Evolutionary conservation across 2,329 filamentous ascomycete genomes (phyloP).

Genomic region (Coniochaeta sp.): DNA sequence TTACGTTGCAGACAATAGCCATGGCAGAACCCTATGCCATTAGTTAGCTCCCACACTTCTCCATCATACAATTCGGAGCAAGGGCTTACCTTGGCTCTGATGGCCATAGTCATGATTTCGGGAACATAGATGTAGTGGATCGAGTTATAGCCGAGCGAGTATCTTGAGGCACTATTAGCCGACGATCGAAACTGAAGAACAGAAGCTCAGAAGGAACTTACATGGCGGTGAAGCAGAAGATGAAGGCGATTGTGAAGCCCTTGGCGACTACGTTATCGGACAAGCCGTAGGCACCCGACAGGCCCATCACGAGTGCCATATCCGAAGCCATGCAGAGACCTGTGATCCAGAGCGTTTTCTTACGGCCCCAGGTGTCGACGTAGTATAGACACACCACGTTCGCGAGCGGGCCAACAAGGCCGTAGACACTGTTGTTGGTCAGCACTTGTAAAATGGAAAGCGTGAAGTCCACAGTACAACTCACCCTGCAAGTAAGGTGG

Average conservation of each 20-base stretch:
- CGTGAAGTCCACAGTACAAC: neutral
- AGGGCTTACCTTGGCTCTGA: too few species aligned
- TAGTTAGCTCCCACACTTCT: too few species aligned
- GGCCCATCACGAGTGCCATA: neutral
- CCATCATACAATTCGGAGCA: too few species aligned
- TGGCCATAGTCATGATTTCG: constrained; percentile 7
- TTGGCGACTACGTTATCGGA: neutral
- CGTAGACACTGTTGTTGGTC: neutral
- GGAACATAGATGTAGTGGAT: constrained; percentile 1
- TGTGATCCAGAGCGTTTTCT: neutral
- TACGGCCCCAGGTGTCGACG: neutral
- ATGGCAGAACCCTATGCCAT: constrained; percentile 2
- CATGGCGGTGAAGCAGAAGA: constrained; percentile 15
- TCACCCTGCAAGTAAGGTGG: neutral
- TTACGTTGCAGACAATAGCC: neutral
- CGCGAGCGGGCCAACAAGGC: neutral
- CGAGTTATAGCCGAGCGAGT: neutral
- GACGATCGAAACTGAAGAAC: neutral
- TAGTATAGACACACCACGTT: neutral
- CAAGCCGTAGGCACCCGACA: neutral
- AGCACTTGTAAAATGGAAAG: neutral
- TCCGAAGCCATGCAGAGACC: neutral
- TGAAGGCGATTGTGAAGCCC: constrained; percentile 18
- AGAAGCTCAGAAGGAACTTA: neutral
- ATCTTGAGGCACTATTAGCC: neutral